Evolutionary conservation across 495 filamentous ascomycete genomes (phyloP).

Genomic region (Penicillium tannophilum): DNA sequence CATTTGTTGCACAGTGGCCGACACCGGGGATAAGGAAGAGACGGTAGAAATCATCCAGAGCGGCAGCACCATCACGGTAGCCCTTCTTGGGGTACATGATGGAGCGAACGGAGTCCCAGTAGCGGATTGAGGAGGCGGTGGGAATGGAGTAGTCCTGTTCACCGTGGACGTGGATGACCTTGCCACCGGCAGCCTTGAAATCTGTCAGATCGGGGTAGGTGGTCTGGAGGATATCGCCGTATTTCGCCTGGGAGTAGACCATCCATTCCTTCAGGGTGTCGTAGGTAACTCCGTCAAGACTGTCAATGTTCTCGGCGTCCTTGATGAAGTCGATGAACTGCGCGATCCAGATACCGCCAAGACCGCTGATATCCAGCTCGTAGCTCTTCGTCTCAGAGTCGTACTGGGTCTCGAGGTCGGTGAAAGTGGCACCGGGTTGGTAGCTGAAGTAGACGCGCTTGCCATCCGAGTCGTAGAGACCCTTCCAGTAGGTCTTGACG

Average conservation of each 20-base stretch:
- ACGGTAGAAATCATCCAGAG: slow-evolving; percentile 53
- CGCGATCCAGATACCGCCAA: slow-evolving; percentile 42
- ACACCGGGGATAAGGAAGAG: slow-evolving; percentile 56
- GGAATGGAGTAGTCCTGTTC: slow-evolving; percentile 53
- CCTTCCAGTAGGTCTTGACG: slow-evolving; percentile 41
- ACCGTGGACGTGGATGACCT: slow-evolving; percentile 55
- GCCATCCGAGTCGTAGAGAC: slow-evolving; percentile 46
- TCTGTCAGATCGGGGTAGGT: slow-evolving; percentile 49
- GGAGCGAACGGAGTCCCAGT: slow-evolving; percentile 50
- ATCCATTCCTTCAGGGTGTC: slow-evolving; percentile 54
- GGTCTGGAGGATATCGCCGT: slow-evolving; percentile 27
- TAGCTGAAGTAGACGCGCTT: slow-evolving; percentile 50
- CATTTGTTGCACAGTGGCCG: slow-evolving; percentile 47
- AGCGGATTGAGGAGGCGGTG: slow-evolving; percentile 48
- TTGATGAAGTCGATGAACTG: slow-evolving; percentile 34
- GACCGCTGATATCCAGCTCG: slow-evolving; percentile 33
- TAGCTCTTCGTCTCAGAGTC: slow-evolving; percentile 40
- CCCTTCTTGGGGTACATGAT: slow-evolving; percentile 49
- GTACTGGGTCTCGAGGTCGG: slow-evolving; percentile 46
- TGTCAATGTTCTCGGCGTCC: slow-evolving; percentile 29
- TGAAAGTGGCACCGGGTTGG: slow-evolving; percentile 41
- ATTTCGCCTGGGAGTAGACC: slow-evolving; percentile 18
- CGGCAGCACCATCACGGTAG: slow-evolving; percentile 37
- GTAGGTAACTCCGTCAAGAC: slow-evolving; percentile 49
- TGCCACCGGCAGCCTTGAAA: slow-evolving; percentile 50